A percentile compares a stretch with the other conserved stretches of the same genome.
These are phyloP conservation scores for barley (Hordeum vulgare) DNA, from an alignment of 176 grass and related monocot genomes.

Conservation along the genomic window DNA sequence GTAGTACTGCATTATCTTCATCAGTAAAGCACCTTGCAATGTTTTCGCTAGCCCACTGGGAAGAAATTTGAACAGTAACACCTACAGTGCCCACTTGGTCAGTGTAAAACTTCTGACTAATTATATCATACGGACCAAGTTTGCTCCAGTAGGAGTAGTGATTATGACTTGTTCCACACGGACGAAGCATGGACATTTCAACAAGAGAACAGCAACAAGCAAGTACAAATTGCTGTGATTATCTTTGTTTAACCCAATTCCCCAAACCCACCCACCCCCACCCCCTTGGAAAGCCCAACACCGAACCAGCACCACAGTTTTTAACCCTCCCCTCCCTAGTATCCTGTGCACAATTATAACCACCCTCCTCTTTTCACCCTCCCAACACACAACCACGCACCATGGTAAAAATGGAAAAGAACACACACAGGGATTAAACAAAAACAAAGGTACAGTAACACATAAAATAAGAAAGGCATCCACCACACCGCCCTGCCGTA, in stretches of 20 bases:
- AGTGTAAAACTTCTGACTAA: background rate
- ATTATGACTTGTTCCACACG: background rate
- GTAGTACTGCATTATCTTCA: background rate
- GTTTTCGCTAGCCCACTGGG: background rate
- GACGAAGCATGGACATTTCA: background rate
- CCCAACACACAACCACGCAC: background rate
- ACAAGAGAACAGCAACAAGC: slow-evolving; percentile 2
- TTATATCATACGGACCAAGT: background rate
- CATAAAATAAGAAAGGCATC: slow-evolving; percentile 32
- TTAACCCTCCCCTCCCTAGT: slow-evolving; percentile 4
- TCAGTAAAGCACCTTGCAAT: background rate
- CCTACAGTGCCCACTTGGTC: background rate
- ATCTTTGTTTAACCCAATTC: slow-evolving; percentile 34
- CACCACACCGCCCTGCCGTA: slow-evolving; percentile 6
- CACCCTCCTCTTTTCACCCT: slow-evolving; percentile 2
- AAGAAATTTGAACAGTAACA: background rate
- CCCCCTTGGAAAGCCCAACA: slow-evolving; percentile 51
- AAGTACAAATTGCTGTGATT: slow-evolving; percentile 18
- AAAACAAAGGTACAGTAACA: slow-evolving; percentile 18
- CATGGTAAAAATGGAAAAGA: slow-evolving; percentile 15
- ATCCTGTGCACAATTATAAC: slow-evolving; percentile 23
- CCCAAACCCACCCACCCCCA: slow-evolving; percentile 60
- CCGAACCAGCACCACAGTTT: background rate
- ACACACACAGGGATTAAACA: background rate
- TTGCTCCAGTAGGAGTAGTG: background rate